These are phyloP conservation scores for Agrocybe pediades DNA, from an alignment of 768 basidiomycete genomes.

Conservation along the genomic window DNA sequence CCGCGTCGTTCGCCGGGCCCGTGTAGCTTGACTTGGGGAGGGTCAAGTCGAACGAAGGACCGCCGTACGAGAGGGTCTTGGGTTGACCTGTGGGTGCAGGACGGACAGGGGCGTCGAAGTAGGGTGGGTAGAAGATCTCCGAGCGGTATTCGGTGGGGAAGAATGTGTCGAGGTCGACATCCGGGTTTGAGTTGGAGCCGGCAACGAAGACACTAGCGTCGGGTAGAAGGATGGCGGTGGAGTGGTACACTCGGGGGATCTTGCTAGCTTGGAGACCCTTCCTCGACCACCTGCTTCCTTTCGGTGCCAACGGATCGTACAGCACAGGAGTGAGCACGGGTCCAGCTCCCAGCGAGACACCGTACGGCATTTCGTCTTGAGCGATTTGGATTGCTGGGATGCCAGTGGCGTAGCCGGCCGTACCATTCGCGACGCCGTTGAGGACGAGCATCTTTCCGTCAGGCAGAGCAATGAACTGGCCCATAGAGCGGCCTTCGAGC, in stretches of 20 bases:
- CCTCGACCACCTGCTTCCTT: constrained; percentile 77
- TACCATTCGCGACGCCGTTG: constrained; percentile 87
- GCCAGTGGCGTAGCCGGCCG: constrained; percentile 78
- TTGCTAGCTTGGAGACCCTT: constrained; percentile 58
- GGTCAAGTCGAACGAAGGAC: constrained; percentile 73
- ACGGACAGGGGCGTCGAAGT: constrained; percentile 70
- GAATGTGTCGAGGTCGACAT: constrained; percentile 60
- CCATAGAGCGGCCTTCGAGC: constrained; percentile 82
- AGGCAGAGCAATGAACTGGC: constrained; percentile 87
- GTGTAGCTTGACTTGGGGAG: constrained; percentile 67
- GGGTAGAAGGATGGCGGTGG: constrained; percentile 84
- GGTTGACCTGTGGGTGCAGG: constrained; percentile 76
- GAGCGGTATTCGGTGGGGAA: constrained; percentile 81
- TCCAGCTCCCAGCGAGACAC: constrained; percentile 74
- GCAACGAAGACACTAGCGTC: constrained; percentile 86
- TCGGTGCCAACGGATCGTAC: constrained; percentile 75
- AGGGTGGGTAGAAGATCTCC: constrained; percentile 91
- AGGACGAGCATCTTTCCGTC: constrained; percentile 77
- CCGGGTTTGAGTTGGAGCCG: constrained; percentile 92
- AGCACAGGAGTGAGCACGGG: constrained; percentile 78
- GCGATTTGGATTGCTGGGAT: constrained; percentile 46
- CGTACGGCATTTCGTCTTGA: constrained; percentile 63
- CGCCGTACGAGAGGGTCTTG: constrained; percentile 78
- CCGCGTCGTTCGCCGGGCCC: constrained; percentile 67
- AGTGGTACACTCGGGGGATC: constrained; percentile 90